Base-by-base conservation (phyloP, 1,284 basidiomycete genomes). In the Cystobasidium pallidum region DNA sequence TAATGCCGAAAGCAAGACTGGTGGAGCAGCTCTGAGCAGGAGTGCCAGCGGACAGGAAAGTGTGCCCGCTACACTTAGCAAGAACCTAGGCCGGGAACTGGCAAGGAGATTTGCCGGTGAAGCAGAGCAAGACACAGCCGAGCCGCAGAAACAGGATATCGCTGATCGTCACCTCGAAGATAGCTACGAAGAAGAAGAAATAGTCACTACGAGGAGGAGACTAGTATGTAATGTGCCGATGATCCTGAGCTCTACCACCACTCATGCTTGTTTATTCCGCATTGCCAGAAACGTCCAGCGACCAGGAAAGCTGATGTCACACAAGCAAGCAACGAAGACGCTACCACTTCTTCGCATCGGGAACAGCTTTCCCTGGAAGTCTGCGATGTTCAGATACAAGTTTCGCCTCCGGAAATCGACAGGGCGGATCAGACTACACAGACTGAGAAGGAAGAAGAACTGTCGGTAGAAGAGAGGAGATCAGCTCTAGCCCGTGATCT, bases 71-170 rank as follows among this genome's bases (percentile, higher is more conserved):
- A 91, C 87, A 70, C 81, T 94, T 68, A 89, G 88, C 75, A 88
- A 89, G 81, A 91, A 88, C 78, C 81, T 94, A 7, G 92, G 91
- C 0, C 89, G 88, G 32, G 92, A 95, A 82, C 80, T 95, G 66
- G 78, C 86, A 77, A 86, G 86, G 47, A 86, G 86, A 80, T 84
- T 89, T 82, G 82, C 83, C 76, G 58, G 49, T 36, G 66, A 55
- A 6, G 70, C 67, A 43, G 49, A 57, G 2, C 70, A 70, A 26
- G 73, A 70, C 24, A 81, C 43, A 82, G 80, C 80, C 13, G 73
- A 67, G 39, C 74, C 70, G n/a, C 76, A 75, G 2, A 75, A 73
- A 17, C 79, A 78, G 26, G 74, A 63, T 10, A 80, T 82, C 73
- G 67, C 59, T 17, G 64, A 26, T 28, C 11, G 63, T 2, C 83